Conservation (phyloP, 495 filamentous ascomycete species). For the Talaromyces liani region DNA sequence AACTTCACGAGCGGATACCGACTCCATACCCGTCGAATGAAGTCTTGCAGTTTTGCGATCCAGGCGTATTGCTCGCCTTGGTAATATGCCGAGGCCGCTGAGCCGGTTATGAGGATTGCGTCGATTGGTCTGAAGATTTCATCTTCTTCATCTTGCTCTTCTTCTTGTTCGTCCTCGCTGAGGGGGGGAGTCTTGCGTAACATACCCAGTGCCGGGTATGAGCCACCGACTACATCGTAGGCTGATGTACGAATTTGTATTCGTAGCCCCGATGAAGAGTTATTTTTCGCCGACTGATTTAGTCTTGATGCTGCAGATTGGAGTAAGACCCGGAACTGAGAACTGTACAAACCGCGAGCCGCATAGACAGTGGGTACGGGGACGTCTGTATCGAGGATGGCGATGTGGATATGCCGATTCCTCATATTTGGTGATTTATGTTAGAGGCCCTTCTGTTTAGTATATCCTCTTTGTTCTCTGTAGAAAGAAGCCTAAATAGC, state of each 20-base stretch:
- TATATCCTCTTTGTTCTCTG: too few relatives aligned
- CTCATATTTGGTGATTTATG: not conserved
- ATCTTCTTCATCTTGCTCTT: not conserved
- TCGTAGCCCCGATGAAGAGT: constrained; percentile 9
- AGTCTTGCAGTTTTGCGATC: constrained; percentile 23
- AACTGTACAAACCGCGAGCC: constrained; percentile 29
- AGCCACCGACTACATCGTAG: constrained; percentile 31
- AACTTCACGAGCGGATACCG: constrained; percentile 35
- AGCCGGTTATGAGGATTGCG: constrained; percentile 35
- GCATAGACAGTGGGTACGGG: constrained; percentile 29
- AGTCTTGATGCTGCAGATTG: constrained; percentile 25
- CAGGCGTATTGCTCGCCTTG: constrained; percentile 22
- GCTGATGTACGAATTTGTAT: constrained; percentile 26
- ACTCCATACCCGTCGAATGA: constrained; percentile 25
- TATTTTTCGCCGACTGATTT: constrained; percentile 9
- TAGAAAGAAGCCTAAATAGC: not conserved
- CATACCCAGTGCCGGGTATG: constrained; percentile 20
- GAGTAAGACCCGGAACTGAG: constrained; percentile 29
- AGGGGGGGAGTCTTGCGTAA: constrained; percentile 13
- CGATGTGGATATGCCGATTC: constrained; percentile 24
- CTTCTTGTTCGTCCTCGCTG: not conserved
- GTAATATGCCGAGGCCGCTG: constrained; percentile 24
- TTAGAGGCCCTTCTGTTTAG: not conserved
- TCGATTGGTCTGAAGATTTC: constrained; percentile 19
- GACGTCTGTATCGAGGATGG: constrained; percentile 33